Base-by-base conservation (phyloP, 169 alveolate genomes). In the Plasmodium vinckei region DNA sequence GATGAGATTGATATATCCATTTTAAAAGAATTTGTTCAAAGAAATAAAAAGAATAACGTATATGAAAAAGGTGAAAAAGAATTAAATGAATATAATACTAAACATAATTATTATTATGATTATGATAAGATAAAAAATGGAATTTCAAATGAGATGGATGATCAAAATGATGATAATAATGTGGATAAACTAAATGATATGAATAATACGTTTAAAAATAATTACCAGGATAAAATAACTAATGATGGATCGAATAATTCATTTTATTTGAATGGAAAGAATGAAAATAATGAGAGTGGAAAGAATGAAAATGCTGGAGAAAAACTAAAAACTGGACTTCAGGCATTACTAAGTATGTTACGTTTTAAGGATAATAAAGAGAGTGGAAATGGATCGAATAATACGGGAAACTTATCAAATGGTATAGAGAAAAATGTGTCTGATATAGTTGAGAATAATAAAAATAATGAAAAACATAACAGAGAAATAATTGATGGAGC, bases 1-100 rank as follows among this genome's bases (percentile, higher is more conserved):
- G 51, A 77, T 21, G 88, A 77, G 19, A 77, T 77, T 9, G 88
- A 77, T 42, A 77, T 77, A 15, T 77, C 88, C 1, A 77, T 77
- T 39, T 64, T 77, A 57, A 63, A 77, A 53, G 88, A 77, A 23
- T 77, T 77, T 57, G 88, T 77, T 9, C 25, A 73, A 46, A 77
- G 65, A 69, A 77, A 77, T 64, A 77, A 57, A 2, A 75, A 63
- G 51, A 65, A 15, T 42, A 51, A 61, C 25, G 21, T 9, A 17
- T 9, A 39, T 21, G 87, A 44, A 15, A 53, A 73, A 33, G 0
- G 0, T 0, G 42, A 7, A 0, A 33, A 33, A 33, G 42, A 33
- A 33, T 33, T 33, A 33, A 33, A 33, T 15, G 73, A 63, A 17
- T 72, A 51, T 51, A 15, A 51, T 51, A 15, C 17, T 51, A 15